Evolutionary conservation across 2,329 filamentous ascomycete species (phyloP).

Genomic region (Alternaria ethzedia): DNA sequence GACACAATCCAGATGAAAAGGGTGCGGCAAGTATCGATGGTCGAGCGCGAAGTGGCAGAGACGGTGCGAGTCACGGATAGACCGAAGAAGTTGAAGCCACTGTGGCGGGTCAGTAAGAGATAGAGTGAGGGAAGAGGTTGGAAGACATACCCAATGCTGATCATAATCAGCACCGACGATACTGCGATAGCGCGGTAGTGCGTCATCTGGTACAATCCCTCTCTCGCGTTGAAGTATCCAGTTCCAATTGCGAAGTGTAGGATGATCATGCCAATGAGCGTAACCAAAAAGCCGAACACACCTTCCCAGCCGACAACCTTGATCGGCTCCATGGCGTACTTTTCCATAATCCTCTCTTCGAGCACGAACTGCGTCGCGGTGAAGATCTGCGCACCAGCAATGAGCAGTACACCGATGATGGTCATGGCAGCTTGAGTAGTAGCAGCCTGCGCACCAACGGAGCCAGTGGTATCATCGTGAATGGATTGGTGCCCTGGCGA

Average conservation of each 20-base stretch:
- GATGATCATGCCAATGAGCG: conserved; percentile 77
- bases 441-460: conserved; percentile 38
- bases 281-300: conserved; percentile 84
- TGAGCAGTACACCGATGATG: conserved; percentile 83
- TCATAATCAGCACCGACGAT: conserved; percentile 90
- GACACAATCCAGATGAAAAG: conserved; percentile 98
- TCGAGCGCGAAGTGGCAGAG: conserved; percentile 90
- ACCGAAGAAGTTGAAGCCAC: conserved; percentile 98
- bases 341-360: conserved; percentile 89
- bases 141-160: conserved; percentile 84
- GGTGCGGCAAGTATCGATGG: conserved; percentile 96
- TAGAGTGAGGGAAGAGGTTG: conserved; percentile 2
- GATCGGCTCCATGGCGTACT: conserved; percentile 81
- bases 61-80: conserved; percentile 89
- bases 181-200: conserved; percentile 73
- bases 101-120: conserved; percentile 46
- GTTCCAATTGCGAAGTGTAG: conserved; percentile 79
- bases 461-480: conserved; percentile 37
- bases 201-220: conserved; percentile 83
- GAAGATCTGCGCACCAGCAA: conserved; percentile 94
- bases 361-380: conserved; percentile 95
- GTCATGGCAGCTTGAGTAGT: conserved; percentile 69
- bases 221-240: conserved; percentile 88
- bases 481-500: conserved; percentile 36
- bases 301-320: conserved; percentile 97